phyloP scores from a whole-genome alignment of 2,329 filamentous ascomycete genomes.

The Gremmenia infestans region DNA sequence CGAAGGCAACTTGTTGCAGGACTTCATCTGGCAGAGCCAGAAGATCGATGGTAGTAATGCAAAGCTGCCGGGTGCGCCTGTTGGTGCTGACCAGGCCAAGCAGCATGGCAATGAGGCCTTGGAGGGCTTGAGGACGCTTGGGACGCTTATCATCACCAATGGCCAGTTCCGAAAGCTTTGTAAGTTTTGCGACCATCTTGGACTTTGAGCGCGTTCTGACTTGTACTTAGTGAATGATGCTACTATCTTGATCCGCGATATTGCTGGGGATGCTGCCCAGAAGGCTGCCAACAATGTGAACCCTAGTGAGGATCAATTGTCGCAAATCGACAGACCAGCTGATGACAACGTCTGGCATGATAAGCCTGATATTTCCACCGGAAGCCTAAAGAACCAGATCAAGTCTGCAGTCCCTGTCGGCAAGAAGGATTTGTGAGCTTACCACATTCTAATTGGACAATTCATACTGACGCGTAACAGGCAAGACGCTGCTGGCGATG shows the following conservation, averaged over 20 bases:
- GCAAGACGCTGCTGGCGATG: constrained; percentile 53
- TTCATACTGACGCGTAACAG: constrained; percentile 43
- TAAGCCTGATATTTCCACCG: constrained; percentile 67
- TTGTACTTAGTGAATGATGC: constrained; percentile 63
- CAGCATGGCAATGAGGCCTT: constrained; percentile 80
- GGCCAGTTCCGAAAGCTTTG: constrained; percentile 55
- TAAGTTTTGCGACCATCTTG: constrained; percentile 2
- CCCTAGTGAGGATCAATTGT: constrained; percentile 71
- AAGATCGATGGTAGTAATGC: constrained; percentile 63
- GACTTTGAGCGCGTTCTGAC: constrained; percentile 17
- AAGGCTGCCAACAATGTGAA: constrained; percentile 72
- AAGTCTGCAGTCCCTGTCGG: constrained; percentile 38
- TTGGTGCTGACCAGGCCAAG: constrained; percentile 71
- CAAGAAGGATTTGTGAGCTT: background rate
- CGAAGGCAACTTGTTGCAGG: constrained; percentile 86
- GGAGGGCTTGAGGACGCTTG: constrained; percentile 81
- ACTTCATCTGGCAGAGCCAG: constrained; percentile 94
- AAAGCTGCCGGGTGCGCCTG: constrained; percentile 56
- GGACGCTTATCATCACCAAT: constrained; percentile 87
- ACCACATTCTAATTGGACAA: background rate
- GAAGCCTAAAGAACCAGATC: constrained; percentile 63
- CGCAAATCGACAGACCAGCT: constrained; percentile 76
- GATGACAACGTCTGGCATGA: constrained; percentile 94
- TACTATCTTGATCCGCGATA: constrained; percentile 75
- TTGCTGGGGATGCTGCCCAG: constrained; percentile 82